These are phyloP conservation scores for Amorphotheca resinae DNA, from an alignment of 495 filamentous ascomycete species.

Conservation along the genomic window DNA sequence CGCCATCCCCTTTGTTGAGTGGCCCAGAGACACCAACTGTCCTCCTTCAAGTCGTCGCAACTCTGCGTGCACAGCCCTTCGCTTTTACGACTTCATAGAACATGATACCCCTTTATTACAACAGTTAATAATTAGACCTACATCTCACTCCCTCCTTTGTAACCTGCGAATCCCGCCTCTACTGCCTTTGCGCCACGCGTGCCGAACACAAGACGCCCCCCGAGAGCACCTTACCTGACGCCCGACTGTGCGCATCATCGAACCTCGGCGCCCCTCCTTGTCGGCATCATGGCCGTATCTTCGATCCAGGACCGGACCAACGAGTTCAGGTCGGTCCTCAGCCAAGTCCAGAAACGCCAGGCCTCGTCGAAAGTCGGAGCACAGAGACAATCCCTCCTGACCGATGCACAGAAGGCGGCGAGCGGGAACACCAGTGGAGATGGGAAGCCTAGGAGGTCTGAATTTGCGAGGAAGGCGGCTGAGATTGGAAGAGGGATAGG, in stretches of 20 bases:
- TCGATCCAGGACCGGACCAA: slow-evolving; percentile 94
- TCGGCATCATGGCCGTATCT: slow-evolving; percentile 35
- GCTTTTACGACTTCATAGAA: no score
- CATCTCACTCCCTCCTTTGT: slow-evolving; percentile 7
- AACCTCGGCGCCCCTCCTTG: no score
- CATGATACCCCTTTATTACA: background rate
- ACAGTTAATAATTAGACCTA: slow-evolving; percentile 8
- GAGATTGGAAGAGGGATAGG: slow-evolving; percentile 86
- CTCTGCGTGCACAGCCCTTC: no score
- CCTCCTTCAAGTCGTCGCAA: background rate
- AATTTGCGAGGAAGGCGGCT: slow-evolving; percentile 82
- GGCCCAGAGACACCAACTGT: background rate
- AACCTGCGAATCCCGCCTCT: no score
- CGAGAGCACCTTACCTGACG: no score
- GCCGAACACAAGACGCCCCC: no score
- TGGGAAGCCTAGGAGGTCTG: slow-evolving; percentile 37
- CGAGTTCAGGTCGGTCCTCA: slow-evolving; percentile 85
- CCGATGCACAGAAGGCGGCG: slow-evolving; percentile 54
- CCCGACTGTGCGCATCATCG: no score
- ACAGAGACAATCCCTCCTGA: slow-evolving; percentile 71
- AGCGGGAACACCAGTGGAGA: slow-evolving; percentile 41
- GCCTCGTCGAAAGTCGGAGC: slow-evolving; percentile 55
- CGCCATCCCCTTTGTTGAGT: no score
- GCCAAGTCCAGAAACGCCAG: slow-evolving; percentile 65
- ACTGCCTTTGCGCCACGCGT: no score